A percentile compares a stretch with the other conserved stretches of the same genome.
These are phyloP conservation scores for Camptophora hylomeconis DNA, from an alignment of 2,329 filamentous ascomycete species.

Conservation along the genomic window DNA sequence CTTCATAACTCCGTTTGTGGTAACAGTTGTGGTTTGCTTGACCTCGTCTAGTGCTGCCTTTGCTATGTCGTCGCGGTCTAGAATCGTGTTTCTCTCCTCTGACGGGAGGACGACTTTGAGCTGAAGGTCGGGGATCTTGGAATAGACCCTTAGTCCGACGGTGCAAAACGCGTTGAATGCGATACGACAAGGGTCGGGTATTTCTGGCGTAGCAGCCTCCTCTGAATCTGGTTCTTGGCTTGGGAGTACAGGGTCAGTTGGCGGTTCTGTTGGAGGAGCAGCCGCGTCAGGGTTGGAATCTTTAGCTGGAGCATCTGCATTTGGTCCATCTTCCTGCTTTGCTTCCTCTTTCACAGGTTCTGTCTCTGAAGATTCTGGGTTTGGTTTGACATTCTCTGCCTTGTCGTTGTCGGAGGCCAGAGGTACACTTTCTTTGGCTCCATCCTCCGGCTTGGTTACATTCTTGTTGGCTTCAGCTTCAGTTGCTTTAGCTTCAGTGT, in stretches of 20 bases:
- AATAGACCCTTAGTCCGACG: slow-evolving; percentile 46
- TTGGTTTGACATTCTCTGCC: slow-evolving; percentile 1
- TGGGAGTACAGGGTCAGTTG: slow-evolving; percentile 3
- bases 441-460: slow-evolving; percentile 5
- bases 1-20: no score
- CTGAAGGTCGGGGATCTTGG: slow-evolving; percentile 26
- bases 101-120: slow-evolving; percentile 40
- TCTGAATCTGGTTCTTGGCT: slow-evolving; percentile 18
- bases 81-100: slow-evolving; percentile 21
- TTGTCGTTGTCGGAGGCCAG: neutral
- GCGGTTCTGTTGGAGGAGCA: neutral
- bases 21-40: no score
- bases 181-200: slow-evolving; percentile 20
- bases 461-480: neutral
- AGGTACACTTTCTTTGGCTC: slow-evolving; percentile 1
- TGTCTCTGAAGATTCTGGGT: slow-evolving; percentile 5
- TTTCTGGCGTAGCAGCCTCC: slow-evolving; percentile 26
- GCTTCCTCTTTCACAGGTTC: slow-evolving; percentile 3
- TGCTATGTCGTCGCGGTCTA: slow-evolving; percentile 28
- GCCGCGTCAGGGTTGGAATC: neutral
- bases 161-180: slow-evolving; percentile 52
- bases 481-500: neutral
- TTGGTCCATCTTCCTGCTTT: neutral
- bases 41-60: slow-evolving; percentile 14
- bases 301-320: neutral